Conservation (phyloP, 2,329 filamentous ascomycete genomes). For the Fusarium pininemorale region DNA sequence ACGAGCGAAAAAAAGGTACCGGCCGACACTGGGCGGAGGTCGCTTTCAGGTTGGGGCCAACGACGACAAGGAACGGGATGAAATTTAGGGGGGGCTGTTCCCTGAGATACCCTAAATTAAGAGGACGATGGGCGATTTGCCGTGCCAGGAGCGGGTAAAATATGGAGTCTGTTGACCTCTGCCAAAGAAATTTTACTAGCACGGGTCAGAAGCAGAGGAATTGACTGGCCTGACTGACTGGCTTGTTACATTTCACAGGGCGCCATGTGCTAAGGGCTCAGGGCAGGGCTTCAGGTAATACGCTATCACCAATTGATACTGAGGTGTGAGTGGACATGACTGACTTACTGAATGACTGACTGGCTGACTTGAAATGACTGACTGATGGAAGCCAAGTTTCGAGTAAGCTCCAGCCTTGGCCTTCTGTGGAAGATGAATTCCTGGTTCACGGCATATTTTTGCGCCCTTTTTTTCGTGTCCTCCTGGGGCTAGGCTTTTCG, state of each 20-base stretch:
- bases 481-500: slow-evolving; percentile 13
- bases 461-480: slow-evolving; percentile 22
- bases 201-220: slow-evolving; percentile 27
- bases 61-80: slow-evolving; percentile 39
- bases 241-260: slow-evolving; percentile 35
- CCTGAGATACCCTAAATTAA: slow-evolving; percentile 35
- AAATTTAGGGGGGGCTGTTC: slow-evolving; percentile 30
- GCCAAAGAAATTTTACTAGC: slow-evolving; percentile 38
- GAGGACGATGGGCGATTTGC: slow-evolving; percentile 30
- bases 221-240: slow-evolving; percentile 13
- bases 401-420: slow-evolving; percentile 17
- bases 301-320: slow-evolving; percentile 19
- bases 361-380: slow-evolving; percentile 9
- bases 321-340: slow-evolving; percentile 30
- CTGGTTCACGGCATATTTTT: slow-evolving; percentile 9
- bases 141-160: slow-evolving; percentile 44
- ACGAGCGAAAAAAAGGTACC: slow-evolving; percentile 6
- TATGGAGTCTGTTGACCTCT: slow-evolving; percentile 21
- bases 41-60: slow-evolving; percentile 32
- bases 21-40: not conserved
- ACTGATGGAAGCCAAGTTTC: slow-evolving; percentile 16
- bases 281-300: slow-evolving; percentile 27
- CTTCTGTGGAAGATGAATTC: slow-evolving; percentile 1
- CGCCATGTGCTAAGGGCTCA: slow-evolving; percentile 32
- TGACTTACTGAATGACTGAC: not conserved